A percentile compares a stretch with the other conserved stretches of the same genome.
These are phyloP conservation scores for Leptographium lundbergii DNA, from an alignment of 2,329 filamentous ascomycete species.

Conservation along the genomic window DNA sequence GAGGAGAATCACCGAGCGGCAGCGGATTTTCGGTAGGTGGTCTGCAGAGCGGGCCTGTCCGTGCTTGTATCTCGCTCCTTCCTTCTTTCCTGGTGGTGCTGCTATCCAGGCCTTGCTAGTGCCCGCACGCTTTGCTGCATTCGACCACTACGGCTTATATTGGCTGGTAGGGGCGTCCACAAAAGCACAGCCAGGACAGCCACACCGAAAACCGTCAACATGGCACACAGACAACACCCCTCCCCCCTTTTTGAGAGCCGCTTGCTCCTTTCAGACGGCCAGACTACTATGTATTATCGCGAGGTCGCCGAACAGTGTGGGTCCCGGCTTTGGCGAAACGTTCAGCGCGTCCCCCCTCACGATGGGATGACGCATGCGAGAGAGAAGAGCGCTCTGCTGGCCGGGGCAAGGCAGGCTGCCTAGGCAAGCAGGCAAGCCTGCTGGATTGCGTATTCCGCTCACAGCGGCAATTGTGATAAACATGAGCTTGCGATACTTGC, in stretches of 20 bases:
- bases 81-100: neutral
- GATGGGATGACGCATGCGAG: neutral
- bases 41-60: neutral
- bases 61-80: neutral
- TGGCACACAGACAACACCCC: neutral
- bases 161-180: neutral
- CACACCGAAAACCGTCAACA: neutral
- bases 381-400: neutral
- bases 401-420: neutral
- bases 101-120: neutral
- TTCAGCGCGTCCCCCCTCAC: neutral
- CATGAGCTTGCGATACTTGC: neutral
- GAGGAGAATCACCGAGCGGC: neutral
- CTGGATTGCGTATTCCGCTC: no score
- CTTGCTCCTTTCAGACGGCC: neutral
- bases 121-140: neutral
- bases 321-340: neutral
- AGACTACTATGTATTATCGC: neutral
- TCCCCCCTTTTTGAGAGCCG: neutral
- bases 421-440: neutral
- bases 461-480: no score
- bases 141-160: no score
- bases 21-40: neutral
- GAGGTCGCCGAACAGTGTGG: conserved; percentile 10
- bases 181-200: neutral